Evolutionary conservation across 257 asterid genomes (phyloP).

Genomic region (Nicotiana obtusifolia): DNA sequence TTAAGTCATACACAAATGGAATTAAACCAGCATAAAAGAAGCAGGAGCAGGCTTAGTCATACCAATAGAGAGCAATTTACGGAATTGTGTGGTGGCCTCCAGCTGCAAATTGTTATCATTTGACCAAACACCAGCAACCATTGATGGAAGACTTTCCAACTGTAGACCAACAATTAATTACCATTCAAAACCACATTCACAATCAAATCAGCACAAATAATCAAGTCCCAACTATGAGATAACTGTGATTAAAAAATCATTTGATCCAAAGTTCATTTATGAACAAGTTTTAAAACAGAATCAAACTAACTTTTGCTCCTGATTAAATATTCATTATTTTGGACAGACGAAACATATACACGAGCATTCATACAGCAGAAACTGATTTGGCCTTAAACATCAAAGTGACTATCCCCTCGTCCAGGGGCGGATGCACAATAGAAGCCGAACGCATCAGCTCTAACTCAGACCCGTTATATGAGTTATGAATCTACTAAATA

Average conservation of each 20-base stretch:
- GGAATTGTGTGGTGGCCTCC: conserved; percentile 75
- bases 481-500: too few relatives aligned
- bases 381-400: background rate
- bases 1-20: background rate
- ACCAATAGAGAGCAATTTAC: conserved; percentile 89
- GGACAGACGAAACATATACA: background rate
- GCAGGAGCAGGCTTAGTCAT: background rate
- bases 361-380: background rate
- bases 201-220: background rate
- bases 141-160: conserved; percentile 83
- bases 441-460: too few relatives aligned
- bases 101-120: conserved; percentile 59
- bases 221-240: background rate
- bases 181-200: conserved; percentile 1
- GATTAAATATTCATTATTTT: background rate
- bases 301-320: background rate
- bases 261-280: too few relatives aligned
- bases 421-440: background rate
- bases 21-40: background rate
- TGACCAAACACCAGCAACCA: conserved; percentile 74
- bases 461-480: too few relatives aligned
- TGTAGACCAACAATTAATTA: conserved; percentile 23
- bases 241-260: background rate
- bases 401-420: background rate
- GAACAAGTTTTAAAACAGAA: background rate